Base-by-base conservation (phyloP, 2,329 filamentous ascomycete genomes). In the Ceratocystis lukuohia region DNA sequence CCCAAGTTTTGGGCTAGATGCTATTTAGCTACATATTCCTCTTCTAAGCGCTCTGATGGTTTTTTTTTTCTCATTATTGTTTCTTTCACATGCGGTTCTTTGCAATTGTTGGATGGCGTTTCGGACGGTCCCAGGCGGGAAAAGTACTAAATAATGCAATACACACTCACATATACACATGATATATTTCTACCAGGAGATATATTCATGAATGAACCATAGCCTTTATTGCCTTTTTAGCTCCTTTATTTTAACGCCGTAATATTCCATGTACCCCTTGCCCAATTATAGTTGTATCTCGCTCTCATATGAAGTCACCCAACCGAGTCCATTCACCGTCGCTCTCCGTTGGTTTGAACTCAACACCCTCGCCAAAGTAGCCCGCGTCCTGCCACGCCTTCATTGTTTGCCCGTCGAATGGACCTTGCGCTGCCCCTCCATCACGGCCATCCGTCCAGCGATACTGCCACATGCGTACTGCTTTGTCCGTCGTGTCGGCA, bases 311-410 rank as follows among this genome's bases (percentile, higher is more conserved):
- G 28, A 86, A 87, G 63, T 73, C 74, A 48, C 76, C 78, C 17
- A 78, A 74, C 64, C 75, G 75, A 67, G 72, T 80, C 86, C 86
- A 88, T 10, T 75, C 74, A 25, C 75, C 78, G 28, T 81, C 80
- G 59, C 81, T 79, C 10, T 82, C 84, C 5, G 77, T 81, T 68
- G 76, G 79, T 69, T 85, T 82, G 71, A 93, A 92, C 73, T 92
- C 93, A 28, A 96, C 91, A 0, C 89, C 90, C 69, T 94, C 88
- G 12, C 86, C 88, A 76, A 99, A 99, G 74, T 97, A 97, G 2
- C 94, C 94, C 28, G 91, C 91, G 69, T 89, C 85, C 70, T 88
- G 85, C 94, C 94, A 99, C 1, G 89, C 88, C 71, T 86, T 84
- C 94, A 99, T 97, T 46, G 88, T 93, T 4, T 81, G 75, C 6